These are phyloP conservation scores for Pythium guiyangense DNA, from an alignment of 352 stramenopile species.

Conservation along the genomic window DNA sequence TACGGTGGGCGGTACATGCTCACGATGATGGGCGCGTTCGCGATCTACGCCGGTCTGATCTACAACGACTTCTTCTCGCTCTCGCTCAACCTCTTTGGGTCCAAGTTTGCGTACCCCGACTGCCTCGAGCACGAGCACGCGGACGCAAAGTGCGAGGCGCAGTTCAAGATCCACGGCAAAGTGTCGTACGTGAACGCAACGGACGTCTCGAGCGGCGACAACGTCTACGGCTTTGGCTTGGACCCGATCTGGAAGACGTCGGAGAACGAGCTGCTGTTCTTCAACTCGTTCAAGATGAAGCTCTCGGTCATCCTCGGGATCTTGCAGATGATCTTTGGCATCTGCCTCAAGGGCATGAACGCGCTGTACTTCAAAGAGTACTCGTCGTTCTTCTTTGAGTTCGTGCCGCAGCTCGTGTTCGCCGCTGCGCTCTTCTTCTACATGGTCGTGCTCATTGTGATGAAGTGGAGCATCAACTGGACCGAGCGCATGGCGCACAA, in stretches of 20 bases:
- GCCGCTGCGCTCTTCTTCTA: constrained; percentile 97
- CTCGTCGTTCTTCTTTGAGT: constrained; percentile 96
- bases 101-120: constrained; percentile 90
- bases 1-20: constrained; percentile 98
- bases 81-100: constrained; percentile 95
- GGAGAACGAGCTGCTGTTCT: constrained; percentile 98
- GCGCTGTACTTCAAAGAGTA: constrained; percentile 95
- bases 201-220: constrained; percentile 65
- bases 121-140: constrained; percentile 53
- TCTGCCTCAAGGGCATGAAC: constrained; percentile 95
- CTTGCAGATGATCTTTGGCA: constrained; percentile 98
- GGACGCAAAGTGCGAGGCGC: constrained; percentile 58
- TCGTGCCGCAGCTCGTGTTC: constrained; percentile 97
- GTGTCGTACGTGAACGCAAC: constrained; percentile 73
- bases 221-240: constrained; percentile 97
- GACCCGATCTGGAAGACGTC: constrained; percentile 98
- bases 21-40: constrained; percentile 98
- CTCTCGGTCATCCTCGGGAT: constrained; percentile 98
- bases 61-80: constrained; percentile 99
- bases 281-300: constrained; percentile 99
- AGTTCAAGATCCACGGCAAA: constrained; percentile 74
- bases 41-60: constrained; percentile 97
- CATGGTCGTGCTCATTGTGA: constrained; percentile 98
- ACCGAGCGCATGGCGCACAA: constrained; percentile 91
- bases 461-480: constrained; percentile 99